phyloP scores from a whole-genome alignment of 2,329 filamentous ascomycete species.

The Monilinia fructicola region DNA sequence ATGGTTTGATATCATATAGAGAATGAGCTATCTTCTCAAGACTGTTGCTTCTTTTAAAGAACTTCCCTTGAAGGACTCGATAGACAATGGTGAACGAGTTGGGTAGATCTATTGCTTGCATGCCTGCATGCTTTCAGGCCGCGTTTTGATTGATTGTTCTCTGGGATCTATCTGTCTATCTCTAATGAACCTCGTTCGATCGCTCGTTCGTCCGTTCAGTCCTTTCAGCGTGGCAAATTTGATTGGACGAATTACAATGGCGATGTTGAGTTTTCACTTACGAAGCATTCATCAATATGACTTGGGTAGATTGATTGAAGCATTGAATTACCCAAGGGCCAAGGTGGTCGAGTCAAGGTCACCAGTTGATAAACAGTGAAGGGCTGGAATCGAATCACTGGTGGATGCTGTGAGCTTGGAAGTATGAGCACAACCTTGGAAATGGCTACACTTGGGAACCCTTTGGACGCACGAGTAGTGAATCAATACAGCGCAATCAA shows the following conservation, averaged over 20 bases:
- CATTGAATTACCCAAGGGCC: not conserved
- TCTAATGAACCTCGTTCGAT: not conserved
- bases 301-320: not conserved
- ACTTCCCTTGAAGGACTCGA: too few species aligned
- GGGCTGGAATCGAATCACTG: constrained; percentile 3
- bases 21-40: not conserved
- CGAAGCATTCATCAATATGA: not conserved
- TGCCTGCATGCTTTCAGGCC: constrained; percentile 6
- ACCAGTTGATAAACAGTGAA: constrained; percentile 17
- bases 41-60: not conserved
- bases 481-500: constrained; percentile 15
- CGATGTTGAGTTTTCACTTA: not conserved
- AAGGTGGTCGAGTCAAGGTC: not conserved
- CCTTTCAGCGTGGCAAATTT: constrained; percentile 6
- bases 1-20: too few species aligned
- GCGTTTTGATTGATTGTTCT: not conserved
- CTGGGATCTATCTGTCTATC: not conserved
- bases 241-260: not conserved
- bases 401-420: constrained; percentile 4
- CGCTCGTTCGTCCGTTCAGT: not conserved
- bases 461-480: constrained; percentile 1
- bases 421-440: constrained; percentile 5
- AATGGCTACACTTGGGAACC: constrained; percentile 9
- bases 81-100: not conserved
- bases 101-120: not conserved